Percentiles rank a stretch among this genome's conserved stretches.
Evolutionary conservation across 2,329 filamentous ascomycete genomes (phyloP).

Genomic region (Colletotrichum australisinense): DNA sequence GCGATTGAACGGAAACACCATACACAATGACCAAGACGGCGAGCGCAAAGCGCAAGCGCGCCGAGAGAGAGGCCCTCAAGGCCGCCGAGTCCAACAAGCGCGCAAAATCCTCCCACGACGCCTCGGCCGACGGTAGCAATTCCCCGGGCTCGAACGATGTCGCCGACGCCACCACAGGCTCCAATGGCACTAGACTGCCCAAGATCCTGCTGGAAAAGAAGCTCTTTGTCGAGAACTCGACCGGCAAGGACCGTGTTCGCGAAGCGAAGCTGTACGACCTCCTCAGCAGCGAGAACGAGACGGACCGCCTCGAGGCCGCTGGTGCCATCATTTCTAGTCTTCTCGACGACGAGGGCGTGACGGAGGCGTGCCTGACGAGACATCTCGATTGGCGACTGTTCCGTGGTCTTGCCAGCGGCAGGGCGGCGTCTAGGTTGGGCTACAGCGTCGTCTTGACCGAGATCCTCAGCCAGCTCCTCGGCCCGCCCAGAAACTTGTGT

Average conservation of each 20-base stretch:
- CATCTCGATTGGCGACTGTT: slow-evolving; percentile 79
- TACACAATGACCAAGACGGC: slow-evolving; percentile 36
- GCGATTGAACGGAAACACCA: no score
- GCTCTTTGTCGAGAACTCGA: slow-evolving; percentile 63
- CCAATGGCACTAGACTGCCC: slow-evolving; percentile 31
- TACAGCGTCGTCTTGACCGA: slow-evolving; percentile 92
- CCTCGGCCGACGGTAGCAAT: slow-evolving; percentile 36
- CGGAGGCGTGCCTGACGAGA: slow-evolving; percentile 65
- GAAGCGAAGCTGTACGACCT: slow-evolving; percentile 71
- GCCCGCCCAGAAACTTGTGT: slow-evolving; percentile 53
- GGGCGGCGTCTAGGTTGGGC: slow-evolving; percentile 88
- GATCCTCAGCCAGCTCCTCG: slow-evolving; percentile 77
- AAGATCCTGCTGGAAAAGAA: slow-evolving; percentile 47
- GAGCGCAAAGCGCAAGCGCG: slow-evolving; percentile 38
- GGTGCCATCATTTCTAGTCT: slow-evolving; percentile 68
- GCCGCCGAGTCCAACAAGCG: slow-evolving; percentile 34
- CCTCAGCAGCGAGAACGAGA: slow-evolving; percentile 68
- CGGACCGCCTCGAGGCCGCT: slow-evolving; percentile 68
- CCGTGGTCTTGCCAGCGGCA: slow-evolving; percentile 87
- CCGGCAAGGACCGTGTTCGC: slow-evolving; percentile 65
- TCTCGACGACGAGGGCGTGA: slow-evolving; percentile 59
- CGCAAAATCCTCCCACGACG: slow-evolving; percentile 45
- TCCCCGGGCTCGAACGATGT: background rate
- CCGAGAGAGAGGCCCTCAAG: slow-evolving; percentile 37
- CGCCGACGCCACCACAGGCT: background rate